These are phyloP conservation scores for Mortierella antarctica DNA, from an alignment of 192 early-diverging fungal species.

Conservation along the genomic window DNA sequence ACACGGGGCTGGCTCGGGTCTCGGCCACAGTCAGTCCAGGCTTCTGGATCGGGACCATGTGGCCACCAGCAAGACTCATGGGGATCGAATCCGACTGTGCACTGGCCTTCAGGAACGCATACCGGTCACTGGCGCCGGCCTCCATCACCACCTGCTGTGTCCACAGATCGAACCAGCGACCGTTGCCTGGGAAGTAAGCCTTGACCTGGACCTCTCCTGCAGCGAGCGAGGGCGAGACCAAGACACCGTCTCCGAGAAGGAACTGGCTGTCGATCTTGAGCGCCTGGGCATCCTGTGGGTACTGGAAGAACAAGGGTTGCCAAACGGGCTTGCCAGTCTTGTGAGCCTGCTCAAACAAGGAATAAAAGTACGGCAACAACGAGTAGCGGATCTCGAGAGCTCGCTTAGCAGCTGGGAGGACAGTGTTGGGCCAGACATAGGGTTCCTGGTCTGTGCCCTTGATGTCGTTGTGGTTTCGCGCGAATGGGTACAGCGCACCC, in stretches of 20 bases:
- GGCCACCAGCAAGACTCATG: conserved; percentile 70
- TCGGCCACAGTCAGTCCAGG: conserved; percentile 61
- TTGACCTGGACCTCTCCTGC: conserved; percentile 60
- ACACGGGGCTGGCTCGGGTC: conserved; percentile 54
- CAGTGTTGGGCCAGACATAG: conserved; percentile 63
- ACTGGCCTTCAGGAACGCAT: conserved; percentile 54
- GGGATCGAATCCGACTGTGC: conserved; percentile 67
- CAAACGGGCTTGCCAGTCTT: conserved; percentile 64
- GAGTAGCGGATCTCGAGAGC: conserved; percentile 67
- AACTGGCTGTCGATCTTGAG: conserved; percentile 67
- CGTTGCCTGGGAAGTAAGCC: conserved; percentile 68
- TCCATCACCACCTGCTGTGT: conserved; percentile 44
- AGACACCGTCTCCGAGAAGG: conserved; percentile 65
- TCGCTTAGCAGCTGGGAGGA: conserved; percentile 64
- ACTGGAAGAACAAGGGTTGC: conserved; percentile 67
- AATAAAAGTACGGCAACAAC: conserved; percentile 74
- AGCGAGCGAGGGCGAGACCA: conserved; percentile 69
- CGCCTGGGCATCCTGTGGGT: conserved; percentile 37
- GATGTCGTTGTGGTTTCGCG: conserved; percentile 72
- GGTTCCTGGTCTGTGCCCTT: conserved; percentile 65
- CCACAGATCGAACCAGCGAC: conserved; percentile 73
- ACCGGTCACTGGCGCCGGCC: conserved; percentile 23
- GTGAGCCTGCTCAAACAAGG: conserved; percentile 59
- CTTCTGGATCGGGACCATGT: conserved; percentile 63
- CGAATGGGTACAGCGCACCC: conserved; percentile 72